Conservation (phyloP, 805 yeast species). For the Hanseniaspora guilliermondii region DNA sequence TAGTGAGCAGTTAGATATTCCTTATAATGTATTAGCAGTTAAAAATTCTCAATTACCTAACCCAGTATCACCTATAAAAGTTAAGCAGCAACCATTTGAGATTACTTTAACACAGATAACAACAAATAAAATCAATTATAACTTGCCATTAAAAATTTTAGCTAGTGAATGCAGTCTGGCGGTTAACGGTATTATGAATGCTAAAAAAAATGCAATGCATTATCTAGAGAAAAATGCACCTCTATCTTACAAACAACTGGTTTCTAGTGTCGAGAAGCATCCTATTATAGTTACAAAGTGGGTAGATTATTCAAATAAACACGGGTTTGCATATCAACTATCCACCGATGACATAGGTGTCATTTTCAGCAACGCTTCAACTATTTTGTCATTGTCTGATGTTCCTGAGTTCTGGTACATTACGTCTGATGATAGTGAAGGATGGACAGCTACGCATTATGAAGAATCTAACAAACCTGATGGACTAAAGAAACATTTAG, state of each 20-base stretch:
- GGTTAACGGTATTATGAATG: slow-evolving; percentile 34
- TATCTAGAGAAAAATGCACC: slow-evolving; percentile 8
- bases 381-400: slow-evolving; percentile 60
- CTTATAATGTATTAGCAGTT: background rate
- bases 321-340: slow-evolving; percentile 87
- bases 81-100: slow-evolving; percentile 14
- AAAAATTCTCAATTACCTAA: slow-evolving; percentile 8
- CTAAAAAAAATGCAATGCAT: slow-evolving; percentile 22
- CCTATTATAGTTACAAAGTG: slow-evolving; percentile 80
- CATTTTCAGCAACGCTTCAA: slow-evolving; percentile 70
- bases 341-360: slow-evolving; percentile 87
- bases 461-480: slow-evolving; percentile 33
- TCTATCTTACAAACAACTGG: background rate
- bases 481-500: slow-evolving; percentile 54
- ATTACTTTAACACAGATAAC: slow-evolving; percentile 19
- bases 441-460: slow-evolving; percentile 44
- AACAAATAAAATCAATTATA: slow-evolving; percentile 29
- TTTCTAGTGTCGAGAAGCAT: slow-evolving; percentile 23
- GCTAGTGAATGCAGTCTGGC: slow-evolving; percentile 37
- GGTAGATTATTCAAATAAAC: slow-evolving; percentile 95
- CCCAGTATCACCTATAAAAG: slow-evolving; percentile 12
- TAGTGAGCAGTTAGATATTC: slow-evolving; percentile 24
- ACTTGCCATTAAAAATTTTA: slow-evolving; percentile 29
- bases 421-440: slow-evolving; percentile 35
- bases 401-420: slow-evolving; percentile 56